Conservation (phyloP, 176 grass and related monocot species). For the Panicum miliaceum region DNA sequence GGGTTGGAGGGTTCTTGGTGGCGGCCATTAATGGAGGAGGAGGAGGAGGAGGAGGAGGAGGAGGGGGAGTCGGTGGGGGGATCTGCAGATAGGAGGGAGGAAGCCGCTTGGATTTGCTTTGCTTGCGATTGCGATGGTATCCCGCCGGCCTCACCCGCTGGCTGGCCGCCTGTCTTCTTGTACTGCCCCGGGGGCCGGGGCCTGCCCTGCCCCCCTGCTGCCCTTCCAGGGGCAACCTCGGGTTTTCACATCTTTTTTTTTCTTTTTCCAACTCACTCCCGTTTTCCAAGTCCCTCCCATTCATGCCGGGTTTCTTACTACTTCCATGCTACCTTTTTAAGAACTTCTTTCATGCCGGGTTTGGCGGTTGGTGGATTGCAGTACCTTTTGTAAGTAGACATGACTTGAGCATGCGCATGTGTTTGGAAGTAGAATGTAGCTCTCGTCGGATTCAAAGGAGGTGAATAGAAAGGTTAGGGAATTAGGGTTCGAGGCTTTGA, state of each 20-base stretch:
- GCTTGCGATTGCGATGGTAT: too few relatives aligned
- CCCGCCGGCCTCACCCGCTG: not conserved
- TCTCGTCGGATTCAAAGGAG: too few relatives aligned
- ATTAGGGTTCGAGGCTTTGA: too few relatives aligned
- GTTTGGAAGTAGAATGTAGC: too few relatives aligned
- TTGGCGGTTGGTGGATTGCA: too few relatives aligned
- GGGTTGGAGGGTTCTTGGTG: conserved; percentile 56
- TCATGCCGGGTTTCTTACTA: too few relatives aligned
- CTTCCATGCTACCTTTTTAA: too few relatives aligned
- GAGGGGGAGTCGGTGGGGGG: conserved; percentile 38
- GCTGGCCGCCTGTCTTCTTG: conserved; percentile 25
- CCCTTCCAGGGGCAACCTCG: conserved; percentile 1
- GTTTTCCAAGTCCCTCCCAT: too few relatives aligned
- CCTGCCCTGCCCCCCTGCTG: not conserved
- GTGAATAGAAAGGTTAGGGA: too few relatives aligned
- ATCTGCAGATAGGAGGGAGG: conserved; percentile 2
- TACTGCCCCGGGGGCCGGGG: not conserved
- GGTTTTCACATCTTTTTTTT: not conserved
- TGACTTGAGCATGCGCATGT: too few relatives aligned
- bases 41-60: not conserved
- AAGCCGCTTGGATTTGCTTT: not conserved
- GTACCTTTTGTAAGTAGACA: too few relatives aligned
- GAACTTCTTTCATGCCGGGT: too few relatives aligned
- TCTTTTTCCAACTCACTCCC: not conserved
- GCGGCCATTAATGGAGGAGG: conserved; percentile 63